Evolutionary conservation across 306 rosid genomes (phyloP), one percentile per base, ranked within the genome.

Genomic region (Sechiopsis laciniata): DNA sequence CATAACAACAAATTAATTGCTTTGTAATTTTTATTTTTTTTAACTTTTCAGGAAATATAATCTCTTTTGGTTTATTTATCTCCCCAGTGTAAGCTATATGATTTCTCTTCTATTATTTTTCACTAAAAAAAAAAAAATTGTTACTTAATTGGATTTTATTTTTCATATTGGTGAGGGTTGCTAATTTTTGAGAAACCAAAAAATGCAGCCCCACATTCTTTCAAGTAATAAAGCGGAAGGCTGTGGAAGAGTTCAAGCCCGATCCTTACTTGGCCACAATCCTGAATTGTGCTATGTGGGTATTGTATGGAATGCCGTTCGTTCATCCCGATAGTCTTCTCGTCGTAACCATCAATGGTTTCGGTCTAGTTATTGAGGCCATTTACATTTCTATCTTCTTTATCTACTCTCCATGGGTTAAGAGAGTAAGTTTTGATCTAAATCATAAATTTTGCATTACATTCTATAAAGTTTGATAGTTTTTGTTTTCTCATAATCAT

Each of bases 11-110:
- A 37, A 37, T 42, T 42, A 8, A 42, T 42, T 8, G 11, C 48
- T 42, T 42, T 42, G 10, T 0, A 8, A 8, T 8, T 0, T 42
- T 42, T 1, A 8, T 8, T 42, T 63, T 62, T 51, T n/a, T 35
- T n/a, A n/a, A n/a, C n/a, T 69, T 73, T 82, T 64, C 88, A 94
- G 99, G 99, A 79, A 94, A 94, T 85, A 29, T 84, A 17, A 82
- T 91, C 64, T 89, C 99, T 21, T 80, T 94, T 64, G 37, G 86
- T 14, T 74, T 94, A 29, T 94, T 88, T 80, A 32, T 82, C 72
- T 89, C 99, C 1, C 99, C 99, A 0, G n/a, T 88, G 97, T 91
- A 42, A 42, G 48, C 48, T 2, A 7, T 2, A 7, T 40, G 46
- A 40, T 40, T 40, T 40, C 1, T 42, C 48, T 2, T 42, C 48